Conservation (phyloP, 192 early-diverging fungal species). For the Powellomyces hirtus region DNA sequence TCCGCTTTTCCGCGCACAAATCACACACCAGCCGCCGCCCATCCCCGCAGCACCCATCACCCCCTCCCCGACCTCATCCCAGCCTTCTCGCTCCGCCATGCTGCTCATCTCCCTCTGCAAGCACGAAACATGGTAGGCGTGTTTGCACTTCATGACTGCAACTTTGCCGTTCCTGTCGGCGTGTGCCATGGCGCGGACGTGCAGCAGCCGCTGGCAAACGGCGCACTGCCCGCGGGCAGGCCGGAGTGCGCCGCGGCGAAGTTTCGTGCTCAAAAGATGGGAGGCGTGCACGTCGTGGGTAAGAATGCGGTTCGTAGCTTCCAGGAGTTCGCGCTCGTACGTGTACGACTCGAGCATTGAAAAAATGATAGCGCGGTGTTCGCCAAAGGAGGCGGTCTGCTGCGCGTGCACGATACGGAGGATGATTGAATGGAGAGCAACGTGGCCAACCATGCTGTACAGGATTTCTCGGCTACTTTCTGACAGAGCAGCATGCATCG, state of each 20-base stretch:
- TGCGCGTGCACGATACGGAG: constrained; percentile 26
- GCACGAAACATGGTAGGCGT: constrained; percentile 46
- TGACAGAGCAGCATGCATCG: not conserved
- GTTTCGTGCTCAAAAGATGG: not conserved
- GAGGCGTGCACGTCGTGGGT: constrained; percentile 27
- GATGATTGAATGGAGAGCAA: constrained; percentile 33
- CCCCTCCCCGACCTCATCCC: not conserved
- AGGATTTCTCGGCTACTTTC: constrained; percentile 14
- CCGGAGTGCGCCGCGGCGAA: constrained; percentile 19
- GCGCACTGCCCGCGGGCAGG: constrained; percentile 46
- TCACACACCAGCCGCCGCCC: constrained; percentile 12
- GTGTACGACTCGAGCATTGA: constrained; percentile 38
- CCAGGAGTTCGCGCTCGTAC: constrained; percentile 35
- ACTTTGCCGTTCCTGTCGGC: constrained; percentile 30
- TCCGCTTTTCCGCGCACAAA: constrained; percentile 9
- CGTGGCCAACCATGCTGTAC: constrained; percentile 33
- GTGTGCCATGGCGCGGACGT: constrained; percentile 36
- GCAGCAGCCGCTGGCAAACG: constrained; percentile 39
- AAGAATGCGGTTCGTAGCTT: constrained; percentile 35
- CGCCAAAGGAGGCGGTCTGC: constrained; percentile 22
- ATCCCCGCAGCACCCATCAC: not conserved
- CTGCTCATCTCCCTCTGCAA: constrained; percentile 27
- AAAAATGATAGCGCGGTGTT: constrained; percentile 32
- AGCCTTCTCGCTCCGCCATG: not conserved
- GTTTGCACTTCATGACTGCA: constrained; percentile 41